Percentiles rank a stretch among this genome's conserved stretches.
These are phyloP conservation scores for Bacterosira constricta DNA, from an alignment of 108 stramenopile genomes.

Conservation along the genomic window DNA sequence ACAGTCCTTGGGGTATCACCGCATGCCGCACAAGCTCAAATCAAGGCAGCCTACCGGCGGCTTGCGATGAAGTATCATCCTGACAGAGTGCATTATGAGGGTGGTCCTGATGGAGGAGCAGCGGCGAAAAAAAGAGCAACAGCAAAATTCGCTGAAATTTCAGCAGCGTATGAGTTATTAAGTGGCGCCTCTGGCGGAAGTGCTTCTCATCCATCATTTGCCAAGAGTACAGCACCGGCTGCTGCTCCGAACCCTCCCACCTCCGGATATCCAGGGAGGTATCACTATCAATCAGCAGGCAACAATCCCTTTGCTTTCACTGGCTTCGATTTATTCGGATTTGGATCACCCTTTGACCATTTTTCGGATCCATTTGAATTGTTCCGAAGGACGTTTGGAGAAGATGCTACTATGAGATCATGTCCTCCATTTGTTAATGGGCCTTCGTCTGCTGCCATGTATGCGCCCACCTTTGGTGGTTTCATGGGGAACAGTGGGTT, in stretches of 20 bases:
- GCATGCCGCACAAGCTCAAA: slow-evolving; percentile 53
- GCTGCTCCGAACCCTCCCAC: not conserved
- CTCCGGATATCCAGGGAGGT: no score
- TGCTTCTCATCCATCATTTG: slow-evolving; percentile 38
- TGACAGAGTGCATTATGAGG: slow-evolving; percentile 65
- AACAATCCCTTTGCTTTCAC: no score
- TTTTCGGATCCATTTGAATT: slow-evolving; percentile 44
- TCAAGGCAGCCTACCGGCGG: slow-evolving; percentile 68
- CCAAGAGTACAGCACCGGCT: not conserved
- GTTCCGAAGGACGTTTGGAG: slow-evolving; percentile 23
- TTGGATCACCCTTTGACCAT: slow-evolving; percentile 10
- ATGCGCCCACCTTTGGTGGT: not conserved
- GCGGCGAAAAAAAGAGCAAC: slow-evolving; percentile 29
- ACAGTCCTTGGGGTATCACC: slow-evolving; percentile 52
- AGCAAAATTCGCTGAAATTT: slow-evolving; percentile 31
- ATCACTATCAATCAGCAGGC: no score
- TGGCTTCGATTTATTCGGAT: slow-evolving; percentile 27
- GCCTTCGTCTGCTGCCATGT: slow-evolving; percentile 1
- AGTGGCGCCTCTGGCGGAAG: not conserved
- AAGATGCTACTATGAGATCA: not conserved
- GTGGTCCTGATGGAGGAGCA: no score
- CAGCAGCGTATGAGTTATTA: slow-evolving; percentile 38
- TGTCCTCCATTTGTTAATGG: not conserved
- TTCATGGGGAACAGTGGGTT: not conserved
- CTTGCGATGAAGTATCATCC: slow-evolving; percentile 74